Base-by-base conservation (phyloP, 148 eudicot species). In the Vaccinium macrocarpon region DNA sequence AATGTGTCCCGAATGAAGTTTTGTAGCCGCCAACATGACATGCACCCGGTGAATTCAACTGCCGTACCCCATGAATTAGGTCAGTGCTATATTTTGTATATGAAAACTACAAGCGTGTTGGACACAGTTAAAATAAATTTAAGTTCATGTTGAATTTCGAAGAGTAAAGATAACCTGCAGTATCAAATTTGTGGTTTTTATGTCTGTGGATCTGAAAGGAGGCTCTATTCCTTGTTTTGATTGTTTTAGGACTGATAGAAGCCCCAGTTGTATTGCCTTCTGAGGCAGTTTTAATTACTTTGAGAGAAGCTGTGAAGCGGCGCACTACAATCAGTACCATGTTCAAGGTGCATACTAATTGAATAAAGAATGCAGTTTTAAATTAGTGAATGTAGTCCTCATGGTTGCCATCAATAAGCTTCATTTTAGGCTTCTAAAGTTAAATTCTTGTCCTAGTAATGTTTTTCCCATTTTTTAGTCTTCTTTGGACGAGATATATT, bases 251-350 rank as follows among this genome's bases (percentile, higher is more conserved):
- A 42, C 82, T 61, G 77, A 32, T 82, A 71, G 84, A 84, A 82
- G 82, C 64, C 27, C 71, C 88, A 73, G 52, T 73, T 87, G 55
- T 74, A 29, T 51, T 79, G 84, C 88, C 94, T 72, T 86, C 97
- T 55, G 84, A 89, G 21, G 85, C 64, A 84, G 92, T 93, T 83
- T 89, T 97, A 91, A 89, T 84, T 84, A 92, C 92, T 86, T 88
- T 97, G 81, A 93, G 87, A 88, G 89, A 91, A 82, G 92, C 98
- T 55, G 89, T 97, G 82, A 87, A 84, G 80, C 89, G 93, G 35
- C 96, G 98, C 73, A 88, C 92, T 55, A 81, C 86, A 52, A 80
- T 90, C 83, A 85, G 87, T 83, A 82, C 88, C 82, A 88, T 91
- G 72, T 90, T 88, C 84, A 82, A 92, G 99, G 98, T 96, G 62